Evolutionary conservation across 768 basidiomycete genomes (phyloP), one percentile per base, ranked within the genome.

Genomic region (Cystofilobasidium macerans): DNA sequence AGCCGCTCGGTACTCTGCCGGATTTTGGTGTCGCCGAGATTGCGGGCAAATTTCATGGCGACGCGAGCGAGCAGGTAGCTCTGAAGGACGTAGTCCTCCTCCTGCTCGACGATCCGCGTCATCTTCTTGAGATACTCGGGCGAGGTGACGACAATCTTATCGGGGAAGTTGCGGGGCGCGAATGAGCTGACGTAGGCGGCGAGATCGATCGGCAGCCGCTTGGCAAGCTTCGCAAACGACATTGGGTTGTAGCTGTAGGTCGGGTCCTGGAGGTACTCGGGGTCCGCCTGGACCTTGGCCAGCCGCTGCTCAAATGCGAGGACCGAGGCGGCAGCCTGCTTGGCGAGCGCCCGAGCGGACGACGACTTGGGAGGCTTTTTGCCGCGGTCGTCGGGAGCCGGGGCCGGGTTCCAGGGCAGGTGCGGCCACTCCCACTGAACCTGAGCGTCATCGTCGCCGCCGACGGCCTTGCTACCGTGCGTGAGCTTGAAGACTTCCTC

Each of bases 201-300:
- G 75, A 94, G 89, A 69, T 87, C 80, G 69, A 99, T 82, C 73
- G 86, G 82, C 6, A 97, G 77, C 1, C 82, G 77, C 22, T 80
- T 78, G 33, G 84, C 84, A 65, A 98, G 81, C 43, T 86, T 85
- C 20, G 81, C 79, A 62, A 91, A 78, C 2, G 82, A 78, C 47
- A 82, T 80, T 8, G 90, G 91, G 74, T 98, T 98, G 76, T 99
- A 97, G 0, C 89, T 87, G 53, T 80, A 85, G 54, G 89, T 79
- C 2, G 93, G 93, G 74, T 97, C 86, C 75, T 86, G 74, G 32
- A 78, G 84, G 68, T 82, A 80, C 53, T 87, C 77, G 83, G 86
- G 79, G 70, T 94, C 91, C 40, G 91, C 81, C 68, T 85, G 88
- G 2, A 87, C 86, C 51, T 83, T 77, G 0, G 89, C 89, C 30